Base-by-base conservation (phyloP, 2,329 filamentous ascomycete genomes). In the Akanthomyces uredinophilus region DNA sequence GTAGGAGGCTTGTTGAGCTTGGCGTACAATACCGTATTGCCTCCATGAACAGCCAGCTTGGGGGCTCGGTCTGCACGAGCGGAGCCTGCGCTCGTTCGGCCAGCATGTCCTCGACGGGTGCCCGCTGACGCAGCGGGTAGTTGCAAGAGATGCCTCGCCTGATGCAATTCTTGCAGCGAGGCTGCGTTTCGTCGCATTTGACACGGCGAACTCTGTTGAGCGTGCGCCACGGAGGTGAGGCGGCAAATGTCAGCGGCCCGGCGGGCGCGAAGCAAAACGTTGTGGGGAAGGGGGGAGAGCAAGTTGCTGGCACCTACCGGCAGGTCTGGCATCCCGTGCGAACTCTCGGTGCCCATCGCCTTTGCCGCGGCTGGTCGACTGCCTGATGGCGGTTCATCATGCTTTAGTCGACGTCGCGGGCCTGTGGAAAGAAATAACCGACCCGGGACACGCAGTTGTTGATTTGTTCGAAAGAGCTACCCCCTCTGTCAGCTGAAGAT, bases 221-320 rank as follows among this genome's bases (percentile, higher is more conserved):
- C 7, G 41, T 10, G 41, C 13, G 41, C 5, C n/a, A 14, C 11
- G 27, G 29, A 37, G 20, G n/a, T n/a, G n/a, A 18, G 10, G 11
- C n/a, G 22, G 20, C 24, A 39, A 10, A n/a, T 10, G 27, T 52
- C 50, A 14, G 50, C n/a, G 22, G 20, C 4, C n/a, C 8, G 4
- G 50, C n/a, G 16, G 5, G 18, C 50, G 13, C 14, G n/a, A 20
- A 16, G 5, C 18, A 10, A 14, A 5, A 11, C n/a, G 3, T 29
- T 3, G 16, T 5, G 46, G 32, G 10, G 20, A n/a, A n/a, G n/a
- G n/a, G n/a, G n/a, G n/a, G n/a, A n/a, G n/a, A n/a, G n/a, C n/a
- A n/a, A n/a, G n/a, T 52, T 18, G 49, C 49, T 51, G 49, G 27
- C n/a, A 54, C 51, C n/a, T 24, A 54, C 51, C 51, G 51, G 51